phyloP scores from a whole-genome alignment of 2,329 filamentous ascomycete genomes.

The Apiospora phragmitis region DNA sequence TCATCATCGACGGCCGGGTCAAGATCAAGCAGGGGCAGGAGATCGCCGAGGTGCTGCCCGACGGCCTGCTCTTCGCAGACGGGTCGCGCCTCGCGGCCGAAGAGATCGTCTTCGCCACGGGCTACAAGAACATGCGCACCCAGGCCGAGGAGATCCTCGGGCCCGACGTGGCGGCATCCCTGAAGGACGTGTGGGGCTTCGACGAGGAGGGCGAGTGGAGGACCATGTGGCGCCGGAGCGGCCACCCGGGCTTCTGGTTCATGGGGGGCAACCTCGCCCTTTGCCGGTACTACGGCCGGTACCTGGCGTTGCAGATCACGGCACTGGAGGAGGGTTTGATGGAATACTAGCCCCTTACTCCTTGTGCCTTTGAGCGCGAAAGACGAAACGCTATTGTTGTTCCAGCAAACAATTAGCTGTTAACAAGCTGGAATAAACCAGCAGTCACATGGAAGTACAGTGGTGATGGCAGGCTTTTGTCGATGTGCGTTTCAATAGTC shows the following conservation, averaged over 20 bases:
- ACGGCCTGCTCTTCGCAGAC: constrained; percentile 46
- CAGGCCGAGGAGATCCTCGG: constrained; percentile 64
- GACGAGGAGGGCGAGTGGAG: constrained; percentile 56
- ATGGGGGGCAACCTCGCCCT: constrained; percentile 52
- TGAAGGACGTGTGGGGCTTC: constrained; percentile 63
- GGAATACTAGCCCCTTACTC: not conserved
- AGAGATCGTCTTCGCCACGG: constrained; percentile 57
- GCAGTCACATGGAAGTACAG: not conserved
- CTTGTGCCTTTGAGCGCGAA: not conserved
- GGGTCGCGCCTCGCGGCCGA: constrained; percentile 53
- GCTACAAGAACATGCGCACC: constrained; percentile 66
- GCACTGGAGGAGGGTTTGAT: constrained; percentile 40
- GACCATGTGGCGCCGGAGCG: constrained; percentile 46
- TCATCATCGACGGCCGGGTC: constrained; percentile 58
- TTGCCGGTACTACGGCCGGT: constrained; percentile 46
- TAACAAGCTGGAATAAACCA: not conserved
- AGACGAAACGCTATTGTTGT: not conserved
- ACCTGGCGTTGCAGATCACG: constrained; percentile 51
- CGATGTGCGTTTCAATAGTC: too few species aligned
- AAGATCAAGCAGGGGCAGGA: constrained; percentile 53
- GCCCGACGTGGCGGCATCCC: constrained; percentile 56
- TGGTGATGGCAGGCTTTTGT: too few species aligned
- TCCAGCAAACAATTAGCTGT: not conserved
- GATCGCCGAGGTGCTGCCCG: constrained; percentile 44
- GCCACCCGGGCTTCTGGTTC: constrained; percentile 52